A percentile compares a stretch with the other conserved stretches of the same genome.
Conservation (phyloP, 345 rosid genomes). For the Populus davidiana region DNA sequence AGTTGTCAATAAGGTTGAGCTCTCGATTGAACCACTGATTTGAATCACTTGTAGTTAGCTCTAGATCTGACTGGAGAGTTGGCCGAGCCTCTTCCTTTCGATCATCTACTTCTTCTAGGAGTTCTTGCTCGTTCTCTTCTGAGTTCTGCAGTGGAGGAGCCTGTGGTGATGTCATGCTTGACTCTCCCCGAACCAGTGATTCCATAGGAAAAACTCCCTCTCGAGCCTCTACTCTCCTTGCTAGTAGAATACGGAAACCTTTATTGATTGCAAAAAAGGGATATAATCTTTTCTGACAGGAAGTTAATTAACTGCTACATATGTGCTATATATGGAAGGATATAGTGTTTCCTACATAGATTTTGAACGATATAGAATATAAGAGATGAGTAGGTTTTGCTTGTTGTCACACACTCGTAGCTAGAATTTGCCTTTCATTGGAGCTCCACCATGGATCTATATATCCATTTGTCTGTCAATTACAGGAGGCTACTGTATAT, state of each 20-base stretch:
- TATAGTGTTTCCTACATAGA: slow-evolving; percentile 4
- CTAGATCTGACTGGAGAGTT: slow-evolving; percentile 35
- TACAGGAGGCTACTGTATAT: not conserved
- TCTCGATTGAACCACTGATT: slow-evolving; percentile 44
- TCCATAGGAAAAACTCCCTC: slow-evolving; percentile 32
- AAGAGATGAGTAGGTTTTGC: slow-evolving; percentile 19
- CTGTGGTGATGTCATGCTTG: slow-evolving; percentile 25
- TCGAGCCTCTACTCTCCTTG: not conserved
- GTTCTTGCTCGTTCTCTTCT: slow-evolving; percentile 22
- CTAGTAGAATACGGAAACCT: slow-evolving; percentile 14
- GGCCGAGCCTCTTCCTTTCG: slow-evolving; percentile 20
- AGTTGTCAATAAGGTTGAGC: slow-evolving; percentile 58
- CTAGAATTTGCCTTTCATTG: slow-evolving; percentile 2
- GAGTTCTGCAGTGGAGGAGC: slow-evolving; percentile 25
- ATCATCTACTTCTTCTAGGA: slow-evolving; percentile 12
- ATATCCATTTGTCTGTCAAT: slow-evolving; percentile 6
- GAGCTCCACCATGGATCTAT: slow-evolving; percentile 16
- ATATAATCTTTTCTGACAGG: slow-evolving; percentile 17
- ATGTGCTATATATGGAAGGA: slow-evolving; percentile 34
- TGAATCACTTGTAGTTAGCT: slow-evolving; percentile 29
- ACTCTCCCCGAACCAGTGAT: slow-evolving; percentile 22
- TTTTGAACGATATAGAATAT: slow-evolving; percentile 8
- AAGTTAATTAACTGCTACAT: slow-evolving; percentile 18
- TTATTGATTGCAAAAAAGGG: slow-evolving; percentile 4
- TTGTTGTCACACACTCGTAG: slow-evolving; percentile 14